Evolutionary conservation across 352 stramenopile genomes (phyloP).

Genomic region (Aphanomyces invadans): DNA sequence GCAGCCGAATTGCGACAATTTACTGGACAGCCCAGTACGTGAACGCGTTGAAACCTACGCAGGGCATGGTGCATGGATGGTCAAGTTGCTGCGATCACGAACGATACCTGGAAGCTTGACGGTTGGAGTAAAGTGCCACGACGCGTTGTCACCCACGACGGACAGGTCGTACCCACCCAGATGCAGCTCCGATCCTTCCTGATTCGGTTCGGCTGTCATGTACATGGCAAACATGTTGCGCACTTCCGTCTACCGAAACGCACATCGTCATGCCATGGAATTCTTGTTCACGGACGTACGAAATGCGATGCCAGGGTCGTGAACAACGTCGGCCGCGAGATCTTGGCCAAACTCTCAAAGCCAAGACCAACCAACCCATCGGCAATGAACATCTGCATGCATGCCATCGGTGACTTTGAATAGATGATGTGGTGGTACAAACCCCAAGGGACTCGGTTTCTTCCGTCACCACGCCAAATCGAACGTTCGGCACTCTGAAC

Average conservation of each 20-base stretch:
- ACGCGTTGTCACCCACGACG: slow-evolving; percentile 68
- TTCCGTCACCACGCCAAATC: slow-evolving; percentile 62
- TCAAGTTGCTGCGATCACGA: not conserved
- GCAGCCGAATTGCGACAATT: slow-evolving; percentile 26
- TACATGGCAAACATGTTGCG: slow-evolving; percentile 86
- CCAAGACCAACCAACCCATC: slow-evolving; percentile 83
- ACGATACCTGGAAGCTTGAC: slow-evolving; percentile 47
- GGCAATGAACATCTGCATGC: slow-evolving; percentile 60
- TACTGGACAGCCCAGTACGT: slow-evolving; percentile 85
- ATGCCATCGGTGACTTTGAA: too few species aligned
- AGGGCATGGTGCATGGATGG: not conserved
- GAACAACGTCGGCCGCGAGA: slow-evolving; percentile 80
- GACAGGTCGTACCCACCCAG: slow-evolving; percentile 80
- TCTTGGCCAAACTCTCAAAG: slow-evolving; percentile 81
- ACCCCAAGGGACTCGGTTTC: slow-evolving; percentile 62
- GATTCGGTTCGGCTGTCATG: slow-evolving; percentile 69
- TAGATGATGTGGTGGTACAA: too few species aligned
- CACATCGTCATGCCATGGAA: not conserved
- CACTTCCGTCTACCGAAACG: slow-evolving; percentile 32
- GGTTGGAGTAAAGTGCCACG: slow-evolving; percentile 83
- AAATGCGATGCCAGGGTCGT: slow-evolving; percentile 54
- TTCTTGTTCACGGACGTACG: not conserved
- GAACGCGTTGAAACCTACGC: slow-evolving; percentile 53
- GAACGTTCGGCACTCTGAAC: slow-evolving; percentile 62
- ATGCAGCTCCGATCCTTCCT: slow-evolving; percentile 60